Evolutionary conservation across 306 rosid species (phyloP).

Genomic region (Cajanus cajan): DNA sequence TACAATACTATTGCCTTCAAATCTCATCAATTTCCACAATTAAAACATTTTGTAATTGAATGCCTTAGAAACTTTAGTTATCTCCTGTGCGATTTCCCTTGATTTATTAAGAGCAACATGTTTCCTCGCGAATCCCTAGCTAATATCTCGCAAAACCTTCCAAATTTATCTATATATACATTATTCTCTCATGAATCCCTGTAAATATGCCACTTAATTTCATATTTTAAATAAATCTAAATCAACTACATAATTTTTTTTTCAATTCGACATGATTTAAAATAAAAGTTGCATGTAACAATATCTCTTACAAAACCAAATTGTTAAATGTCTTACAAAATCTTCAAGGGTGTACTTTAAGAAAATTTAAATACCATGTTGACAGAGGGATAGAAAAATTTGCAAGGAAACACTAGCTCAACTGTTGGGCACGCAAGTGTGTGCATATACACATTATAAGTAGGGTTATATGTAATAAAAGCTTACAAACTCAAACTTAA

Average conservation of each 20-base stretch:
- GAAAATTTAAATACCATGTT: not conserved
- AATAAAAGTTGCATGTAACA: too few species aligned
- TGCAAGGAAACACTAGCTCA: not conserved
- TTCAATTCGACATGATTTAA: too few species aligned
- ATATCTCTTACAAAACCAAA: too few species aligned
- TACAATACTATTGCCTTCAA: not conserved
- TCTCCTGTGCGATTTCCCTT: conserved; percentile 13
- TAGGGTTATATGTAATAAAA: not conserved
- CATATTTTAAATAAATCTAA: too few species aligned
- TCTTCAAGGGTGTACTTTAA: too few species aligned
- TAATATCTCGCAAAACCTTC: too few species aligned
- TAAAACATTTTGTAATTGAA: not conserved
- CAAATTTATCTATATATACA: too few species aligned
- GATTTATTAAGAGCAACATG: conserved; percentile 11
- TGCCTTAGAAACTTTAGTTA: not conserved
- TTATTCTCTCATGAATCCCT: too few species aligned
- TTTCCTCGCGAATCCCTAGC: too few species aligned
- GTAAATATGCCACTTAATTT: too few species aligned
- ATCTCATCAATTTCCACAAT: not conserved
- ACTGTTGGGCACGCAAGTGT: not conserved
- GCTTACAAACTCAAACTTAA: not conserved
- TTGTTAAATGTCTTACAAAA: too few species aligned
- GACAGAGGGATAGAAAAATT: not conserved
- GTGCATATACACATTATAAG: not conserved
- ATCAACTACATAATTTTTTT: too few species aligned